A percentile compares a stretch with the other conserved stretches of the same genome.
phyloP scores from a whole-genome alignment of 2,329 filamentous ascomycete genomes.

The Exophiala spinifera region DNA sequence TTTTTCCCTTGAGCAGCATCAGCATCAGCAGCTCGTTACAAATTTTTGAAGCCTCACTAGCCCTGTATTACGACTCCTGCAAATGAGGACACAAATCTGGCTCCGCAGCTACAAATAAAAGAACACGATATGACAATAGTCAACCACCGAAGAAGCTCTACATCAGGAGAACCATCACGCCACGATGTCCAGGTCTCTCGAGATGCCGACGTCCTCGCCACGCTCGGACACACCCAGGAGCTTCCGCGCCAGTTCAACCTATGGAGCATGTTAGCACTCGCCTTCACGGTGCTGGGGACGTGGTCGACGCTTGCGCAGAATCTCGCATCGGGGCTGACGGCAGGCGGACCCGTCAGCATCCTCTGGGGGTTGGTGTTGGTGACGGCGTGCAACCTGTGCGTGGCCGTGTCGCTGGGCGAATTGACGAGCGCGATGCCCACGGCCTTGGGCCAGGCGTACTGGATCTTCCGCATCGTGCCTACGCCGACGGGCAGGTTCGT shows the following conservation, averaged over 20 bases:
- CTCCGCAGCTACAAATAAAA: background rate
- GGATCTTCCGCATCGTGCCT: conserved; percentile 48
- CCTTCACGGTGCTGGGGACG: conserved; percentile 57
- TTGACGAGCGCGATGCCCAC: conserved; percentile 59
- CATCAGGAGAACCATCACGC: background rate
- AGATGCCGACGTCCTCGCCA: conserved; percentile 42
- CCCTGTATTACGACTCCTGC: background rate
- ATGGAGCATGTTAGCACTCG: conserved; percentile 57
- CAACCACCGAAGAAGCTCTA: background rate
- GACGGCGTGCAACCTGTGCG: conserved; percentile 52
- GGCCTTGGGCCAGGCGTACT: conserved; percentile 59
- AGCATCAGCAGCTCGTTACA: background rate
- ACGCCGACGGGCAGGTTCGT: conserved; percentile 45
- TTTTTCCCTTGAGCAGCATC: too few species aligned
- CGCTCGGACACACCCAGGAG: conserved; percentile 44
- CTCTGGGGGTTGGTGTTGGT: conserved; percentile 57
- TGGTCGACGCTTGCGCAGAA: conserved; percentile 58
- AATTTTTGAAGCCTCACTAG: too few species aligned
- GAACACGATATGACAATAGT: background rate
- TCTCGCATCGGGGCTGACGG: conserved; percentile 52
- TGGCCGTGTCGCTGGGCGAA: conserved; percentile 56
- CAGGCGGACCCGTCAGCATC: conserved; percentile 53
- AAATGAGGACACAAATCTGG: background rate
- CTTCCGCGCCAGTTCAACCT: conserved; percentile 50
- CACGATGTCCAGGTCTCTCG: conserved; percentile 22